Percentiles rank a stretch among this genome's conserved stretches.
Conservation (phyloP, 306 rosid genomes). For the Cucurbita moschata region DNA sequence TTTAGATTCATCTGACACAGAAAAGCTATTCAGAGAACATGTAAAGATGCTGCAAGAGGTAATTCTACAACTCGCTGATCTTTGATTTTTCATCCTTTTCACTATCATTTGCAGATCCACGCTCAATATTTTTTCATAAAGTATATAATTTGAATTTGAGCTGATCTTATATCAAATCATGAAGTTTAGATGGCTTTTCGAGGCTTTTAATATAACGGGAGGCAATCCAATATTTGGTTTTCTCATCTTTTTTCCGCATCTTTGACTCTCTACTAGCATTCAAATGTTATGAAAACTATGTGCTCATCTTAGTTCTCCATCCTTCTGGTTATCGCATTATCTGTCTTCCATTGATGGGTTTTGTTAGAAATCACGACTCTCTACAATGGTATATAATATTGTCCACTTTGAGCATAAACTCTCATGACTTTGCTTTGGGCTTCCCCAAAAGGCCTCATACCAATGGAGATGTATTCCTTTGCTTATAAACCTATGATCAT, state of each 20-base stretch:
- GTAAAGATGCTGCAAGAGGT: conserved; percentile 87
- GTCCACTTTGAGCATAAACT: too few relatives aligned
- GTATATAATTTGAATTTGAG: neutral
- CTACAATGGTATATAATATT: too few relatives aligned
- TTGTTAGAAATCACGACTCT: too few relatives aligned
- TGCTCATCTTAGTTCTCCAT: neutral
- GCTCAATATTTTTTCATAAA: neutral
- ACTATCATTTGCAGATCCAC: neutral
- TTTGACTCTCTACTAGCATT: neutral
- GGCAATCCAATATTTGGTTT: neutral
- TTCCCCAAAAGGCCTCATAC: too few relatives aligned
- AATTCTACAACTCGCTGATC: neutral
- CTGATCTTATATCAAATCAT: neutral
- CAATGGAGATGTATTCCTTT: too few relatives aligned
- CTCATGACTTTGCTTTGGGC: too few relatives aligned
- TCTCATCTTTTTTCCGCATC: neutral
- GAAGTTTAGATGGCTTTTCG: neutral
- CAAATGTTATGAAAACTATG: neutral
- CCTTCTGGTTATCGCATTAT: neutral
- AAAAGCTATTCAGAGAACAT: conserved; percentile 82
- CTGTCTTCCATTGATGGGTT: neutral
- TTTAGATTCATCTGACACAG: conserved; percentile 61
- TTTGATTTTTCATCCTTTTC: neutral
- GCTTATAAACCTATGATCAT: too few relatives aligned
- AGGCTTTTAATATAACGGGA: neutral